Percentiles rank a stretch among this genome's conserved stretches.
Evolutionary conservation across 2,329 filamentous ascomycete genomes (phyloP).

Genomic region (Cercospora berteroae): DNA sequence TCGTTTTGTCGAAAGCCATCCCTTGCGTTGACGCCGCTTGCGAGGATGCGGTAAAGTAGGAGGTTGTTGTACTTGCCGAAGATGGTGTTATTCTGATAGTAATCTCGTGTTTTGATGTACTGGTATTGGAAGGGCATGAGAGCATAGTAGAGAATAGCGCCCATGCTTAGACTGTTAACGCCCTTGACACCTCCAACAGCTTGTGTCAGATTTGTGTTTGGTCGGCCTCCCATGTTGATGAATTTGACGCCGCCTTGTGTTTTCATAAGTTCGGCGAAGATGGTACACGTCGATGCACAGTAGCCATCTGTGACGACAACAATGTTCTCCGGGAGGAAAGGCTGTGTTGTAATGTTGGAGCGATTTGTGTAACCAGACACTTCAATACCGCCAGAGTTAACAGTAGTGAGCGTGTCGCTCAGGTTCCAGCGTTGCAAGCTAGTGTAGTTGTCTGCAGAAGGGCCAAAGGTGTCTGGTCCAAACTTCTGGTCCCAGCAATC

Average conservation of each 20-base stretch:
- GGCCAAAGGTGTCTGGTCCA: slow-evolving; percentile 42
- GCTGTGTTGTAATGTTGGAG: slow-evolving; percentile 47
- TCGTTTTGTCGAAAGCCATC: slow-evolving; percentile 37
- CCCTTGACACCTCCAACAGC: slow-evolving; percentile 48
- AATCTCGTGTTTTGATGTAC: slow-evolving; percentile 26
- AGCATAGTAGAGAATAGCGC: slow-evolving; percentile 27
- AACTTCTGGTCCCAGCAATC: slow-evolving; percentile 49
- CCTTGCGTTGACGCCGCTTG: slow-evolving; percentile 32
- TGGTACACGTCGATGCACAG: slow-evolving; percentile 49
- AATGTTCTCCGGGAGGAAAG: slow-evolving; percentile 59
- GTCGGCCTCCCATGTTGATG: slow-evolving; percentile 46
- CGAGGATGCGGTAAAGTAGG: slow-evolving; percentile 26
- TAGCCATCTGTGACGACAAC: slow-evolving; percentile 51
- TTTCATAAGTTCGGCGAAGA: slow-evolving; percentile 47
- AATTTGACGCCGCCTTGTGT: slow-evolving; percentile 46
- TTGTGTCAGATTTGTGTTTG: slow-evolving; percentile 44
- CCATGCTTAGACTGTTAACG: slow-evolving; percentile 36
- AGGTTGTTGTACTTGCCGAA: slow-evolving; percentile 34
- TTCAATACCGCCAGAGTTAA: slow-evolving; percentile 38
- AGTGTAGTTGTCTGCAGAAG: slow-evolving; percentile 56
- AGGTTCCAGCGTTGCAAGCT: slow-evolving; percentile 55
- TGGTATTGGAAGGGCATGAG: slow-evolving; percentile 28
- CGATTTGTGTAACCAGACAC: slow-evolving; percentile 53
- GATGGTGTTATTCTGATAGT: slow-evolving; percentile 32
- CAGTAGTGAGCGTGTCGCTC: slow-evolving; percentile 44